Base-by-base conservation (phyloP, 1,284 basidiomycete genomes). In the Moesziomyces globuligerus region DNA sequence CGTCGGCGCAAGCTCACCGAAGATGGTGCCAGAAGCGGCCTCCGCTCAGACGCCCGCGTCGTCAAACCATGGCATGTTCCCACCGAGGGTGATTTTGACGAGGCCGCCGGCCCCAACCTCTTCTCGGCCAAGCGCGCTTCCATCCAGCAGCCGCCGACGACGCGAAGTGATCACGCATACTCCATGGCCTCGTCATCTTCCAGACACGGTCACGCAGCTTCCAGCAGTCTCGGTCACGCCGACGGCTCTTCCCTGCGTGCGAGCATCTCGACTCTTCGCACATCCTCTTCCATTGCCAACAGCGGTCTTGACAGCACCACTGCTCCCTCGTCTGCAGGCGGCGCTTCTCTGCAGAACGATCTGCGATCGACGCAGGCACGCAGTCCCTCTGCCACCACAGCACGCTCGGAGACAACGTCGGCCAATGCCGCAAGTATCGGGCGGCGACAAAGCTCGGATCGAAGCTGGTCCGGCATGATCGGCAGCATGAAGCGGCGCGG, bases 31-130 rank as follows among this genome's bases (percentile, higher is more conserved):
- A 24, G 43, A 20, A 43, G 51, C 21, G 64, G 54, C 28, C 18
- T 54, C 36, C 37, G 37, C 29, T 54, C 62, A n/a, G 64, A 66
- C 28, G 65, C 56, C 15, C 54, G 58, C 26, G 36, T 51, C 24
- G 59, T 66, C 70, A 72, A 60, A 47, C 75, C 77, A 1, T 72
- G 73, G 68, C 64, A 72, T 36, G 73, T 74, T 0, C 74, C 74
- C 17, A 55, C 57, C 41, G 74, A 56, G n/a, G 46, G 54, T 25
- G 75, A 79, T 42, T 65, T 72, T 26, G 74, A 78, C 39, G 64
- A 76, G 43, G 76, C 76, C 9, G 75, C 74, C 18, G 74, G 53
- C 1, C 43, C 72, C 2, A 34, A 48, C 18, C 49, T 61, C 23
- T 75, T 74, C 45, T 57, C 66, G 7, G 40, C 68, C 17, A 61